phyloP scores from a whole-genome alignment of 805 yeast genomes.

The Candida xiaguanensis region DNA sequence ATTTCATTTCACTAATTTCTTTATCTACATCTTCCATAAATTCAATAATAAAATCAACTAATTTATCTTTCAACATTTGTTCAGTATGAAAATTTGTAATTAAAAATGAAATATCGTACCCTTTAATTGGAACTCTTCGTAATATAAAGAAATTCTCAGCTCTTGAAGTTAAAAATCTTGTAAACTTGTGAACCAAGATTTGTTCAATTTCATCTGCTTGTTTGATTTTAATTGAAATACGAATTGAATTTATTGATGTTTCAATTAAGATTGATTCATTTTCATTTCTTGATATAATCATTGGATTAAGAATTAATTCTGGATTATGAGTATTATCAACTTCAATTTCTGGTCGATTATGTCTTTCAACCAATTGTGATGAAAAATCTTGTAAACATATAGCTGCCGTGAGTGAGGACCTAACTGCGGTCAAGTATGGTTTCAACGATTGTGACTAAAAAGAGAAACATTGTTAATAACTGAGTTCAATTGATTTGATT shows the following conservation, averaged over 20 bases:
- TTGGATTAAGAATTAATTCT: constrained; percentile 82
- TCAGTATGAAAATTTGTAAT: constrained; percentile 94
- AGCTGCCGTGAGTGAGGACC: constrained; percentile 90
- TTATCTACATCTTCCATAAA: constrained; percentile 99
- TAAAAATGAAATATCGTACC: constrained; percentile 89
- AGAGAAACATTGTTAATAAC: neutral
- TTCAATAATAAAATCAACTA: constrained; percentile 95
- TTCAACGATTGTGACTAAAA: constrained; percentile 90
- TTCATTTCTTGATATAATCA: constrained; percentile 89
- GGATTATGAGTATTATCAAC: constrained; percentile 67
- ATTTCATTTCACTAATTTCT: constrained; percentile 97
- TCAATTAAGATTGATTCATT: constrained; percentile 90
- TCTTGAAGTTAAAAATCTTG: constrained; percentile 88
- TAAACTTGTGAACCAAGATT: constrained; percentile 90
- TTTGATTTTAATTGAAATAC: constrained; percentile 88
- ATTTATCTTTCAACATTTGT: constrained; percentile 89
- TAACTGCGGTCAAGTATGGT: constrained; percentile 91
- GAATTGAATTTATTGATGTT: constrained; percentile 86
- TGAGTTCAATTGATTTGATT: neutral
- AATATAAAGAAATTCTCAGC: constrained; percentile 92
- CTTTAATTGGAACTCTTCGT: constrained; percentile 86
- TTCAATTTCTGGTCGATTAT: constrained; percentile 95
- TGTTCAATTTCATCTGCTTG: constrained; percentile 98
- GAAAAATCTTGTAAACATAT: constrained; percentile 89
- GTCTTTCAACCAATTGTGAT: constrained; percentile 94